Evolutionary conservation across 768 basidiomycete species (phyloP).

Genomic region (Amanita brunnescens): DNA sequence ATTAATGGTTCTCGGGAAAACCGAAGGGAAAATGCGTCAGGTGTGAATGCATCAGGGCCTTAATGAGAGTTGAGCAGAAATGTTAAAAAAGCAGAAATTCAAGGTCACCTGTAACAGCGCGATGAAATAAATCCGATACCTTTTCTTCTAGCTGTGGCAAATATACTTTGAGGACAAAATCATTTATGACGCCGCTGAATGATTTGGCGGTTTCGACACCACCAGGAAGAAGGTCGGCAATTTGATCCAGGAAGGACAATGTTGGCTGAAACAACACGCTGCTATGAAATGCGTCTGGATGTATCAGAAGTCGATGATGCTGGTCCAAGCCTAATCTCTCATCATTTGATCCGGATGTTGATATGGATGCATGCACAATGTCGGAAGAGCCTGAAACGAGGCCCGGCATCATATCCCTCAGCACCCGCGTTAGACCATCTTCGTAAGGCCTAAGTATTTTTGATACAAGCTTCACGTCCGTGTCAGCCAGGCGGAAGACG

Average conservation of each 20-base stretch:
- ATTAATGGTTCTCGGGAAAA: conserved; percentile 68
- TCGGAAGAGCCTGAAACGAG: conserved; percentile 70
- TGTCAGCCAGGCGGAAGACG: conserved; percentile 88
- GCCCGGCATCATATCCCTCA: conserved; percentile 91
- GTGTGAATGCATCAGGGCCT: conserved; percentile 84
- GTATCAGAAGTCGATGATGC: conserved; percentile 78
- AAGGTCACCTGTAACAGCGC: conserved; percentile 62
- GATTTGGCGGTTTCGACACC: conserved; percentile 58
- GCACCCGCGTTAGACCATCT: conserved; percentile 72
- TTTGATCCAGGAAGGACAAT: conserved; percentile 69
- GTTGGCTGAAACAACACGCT: conserved; percentile 93
- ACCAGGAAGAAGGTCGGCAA: conserved; percentile 64
- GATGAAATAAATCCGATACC: conserved; percentile 79
- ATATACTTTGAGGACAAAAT: conserved; percentile 90
- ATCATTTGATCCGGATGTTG: conserved; percentile 54
- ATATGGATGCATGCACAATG: conserved; percentile 40
- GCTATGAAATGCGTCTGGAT: conserved; percentile 91
- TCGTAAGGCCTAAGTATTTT: conserved; percentile 71
- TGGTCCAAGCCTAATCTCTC: conserved; percentile 69
- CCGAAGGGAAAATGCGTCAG: conserved; percentile 59
- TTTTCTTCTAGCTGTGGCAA: conserved; percentile 94
- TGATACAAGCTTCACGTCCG: conserved; percentile 63
- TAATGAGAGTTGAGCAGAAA: not conserved
- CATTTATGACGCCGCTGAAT: conserved; percentile 72
- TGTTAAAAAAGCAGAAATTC: not conserved